Evolutionary conservation across 2,329 filamentous ascomycete species (phyloP), one percentile per base, ranked within the genome.

Genomic region (Fusarium lyarnte): DNA sequence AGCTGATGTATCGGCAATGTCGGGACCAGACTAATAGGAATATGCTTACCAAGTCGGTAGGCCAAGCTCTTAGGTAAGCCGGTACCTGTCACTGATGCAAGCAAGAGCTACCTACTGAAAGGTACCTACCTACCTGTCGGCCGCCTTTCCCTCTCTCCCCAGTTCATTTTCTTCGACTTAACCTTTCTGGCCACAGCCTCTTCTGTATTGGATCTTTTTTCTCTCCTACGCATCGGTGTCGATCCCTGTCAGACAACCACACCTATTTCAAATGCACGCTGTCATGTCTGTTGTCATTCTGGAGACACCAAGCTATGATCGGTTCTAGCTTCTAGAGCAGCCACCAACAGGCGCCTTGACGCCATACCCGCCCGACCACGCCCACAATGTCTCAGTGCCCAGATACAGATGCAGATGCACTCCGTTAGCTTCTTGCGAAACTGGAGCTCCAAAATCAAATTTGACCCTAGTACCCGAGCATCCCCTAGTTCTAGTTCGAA

Each of bases 311-410:
- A 58, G 41, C 61, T 52, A 63, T 60, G 70, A 73, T 74, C 74
- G 58, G 54, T 49, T 58, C 29, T 36, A 47, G 62, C 61, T 63
- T 66, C 63, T 60, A 47, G 52, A 63, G 46, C 65, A 76, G 69
- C 70, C 66, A 77, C 74, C 68, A 69, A 72, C 67, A 74, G 66
- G 69, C 76, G 76, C 75, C 67, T 74, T 78, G 68, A 78, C 76
- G 76, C 76, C 76, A 58, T 78, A 76, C 69, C 74, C 74, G 70
- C 66, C 47, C 42, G 47, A 23, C 45, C 31, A 66, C 35, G 39
- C 59, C 39, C 46, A 52, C 43, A 19, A 55, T 55, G 58, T 53
- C 54, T 60, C 47, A 46, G 60, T 57, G 45, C 55, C 39, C 25
- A 55, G 47, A 36, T 62, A 35, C 38, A 45, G 31, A 49, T 29